phyloP scores from a whole-genome alignment of 2,329 filamentous ascomycete genomes.

The Fusarium beomiforme region DNA sequence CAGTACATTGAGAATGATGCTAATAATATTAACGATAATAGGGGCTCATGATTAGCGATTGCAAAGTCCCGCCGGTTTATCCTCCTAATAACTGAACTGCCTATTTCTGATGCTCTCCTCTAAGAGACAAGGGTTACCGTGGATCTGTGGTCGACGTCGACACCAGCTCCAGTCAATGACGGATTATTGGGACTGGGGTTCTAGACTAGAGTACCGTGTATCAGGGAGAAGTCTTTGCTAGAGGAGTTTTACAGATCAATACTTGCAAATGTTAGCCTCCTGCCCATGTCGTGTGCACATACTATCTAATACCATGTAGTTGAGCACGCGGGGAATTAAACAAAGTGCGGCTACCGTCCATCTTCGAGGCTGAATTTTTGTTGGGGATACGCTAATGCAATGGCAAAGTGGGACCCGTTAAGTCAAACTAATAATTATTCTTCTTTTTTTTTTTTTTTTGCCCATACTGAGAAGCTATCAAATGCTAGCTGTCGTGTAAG shows the following conservation, averaged over 20 bases:
- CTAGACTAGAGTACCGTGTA: conserved; percentile 12
- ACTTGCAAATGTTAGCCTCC: background rate
- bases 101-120: conserved; percentile 25
- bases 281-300: accelerated
- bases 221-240: conserved; percentile 2
- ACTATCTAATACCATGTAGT: conserved; percentile 1
- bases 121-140: conserved; percentile 18
- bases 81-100: conserved; percentile 15
- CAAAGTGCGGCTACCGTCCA: conserved; percentile 23
- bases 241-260: background rate
- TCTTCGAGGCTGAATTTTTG: conserved; percentile 36
- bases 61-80: conserved; percentile 13
- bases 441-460: background rate
- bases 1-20: background rate
- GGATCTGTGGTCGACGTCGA: conserved; percentile 33
- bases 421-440: conserved; percentile 7
- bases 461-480: conserved; percentile 2
- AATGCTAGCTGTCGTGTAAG: conserved; percentile 10
- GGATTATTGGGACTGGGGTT: conserved; percentile 15
- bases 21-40: background rate
- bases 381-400: conserved; percentile 46
- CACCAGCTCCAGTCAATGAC: conserved; percentile 20
- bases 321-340: conserved; percentile 25
- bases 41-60: background rate
- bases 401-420: conserved; percentile 32